These are phyloP conservation scores for Dysphania ambrosioides DNA, from an alignment of 148 eudicot species.

Conservation along the genomic window DNA sequence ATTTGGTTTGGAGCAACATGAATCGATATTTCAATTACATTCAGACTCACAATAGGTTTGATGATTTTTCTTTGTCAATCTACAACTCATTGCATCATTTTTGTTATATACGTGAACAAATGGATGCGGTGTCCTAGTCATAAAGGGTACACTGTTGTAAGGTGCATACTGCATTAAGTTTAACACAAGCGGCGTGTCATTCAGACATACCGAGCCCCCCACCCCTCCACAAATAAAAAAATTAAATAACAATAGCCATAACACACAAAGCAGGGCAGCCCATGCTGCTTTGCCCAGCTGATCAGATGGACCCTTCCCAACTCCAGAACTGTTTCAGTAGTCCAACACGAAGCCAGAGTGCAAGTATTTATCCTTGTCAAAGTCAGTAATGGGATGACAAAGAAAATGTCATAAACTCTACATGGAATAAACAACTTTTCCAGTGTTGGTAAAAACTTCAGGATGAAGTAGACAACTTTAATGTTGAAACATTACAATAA, in stretches of 20 bases:
- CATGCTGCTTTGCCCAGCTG: not conserved
- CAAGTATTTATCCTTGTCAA: not conserved
- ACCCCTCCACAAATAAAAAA: too few relatives aligned
- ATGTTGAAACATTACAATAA: not conserved
- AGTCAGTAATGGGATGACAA: not conserved
- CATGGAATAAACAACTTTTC: not conserved
- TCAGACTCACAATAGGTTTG: not conserved
- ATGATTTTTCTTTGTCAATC: not conserved
- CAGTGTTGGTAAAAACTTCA: not conserved
- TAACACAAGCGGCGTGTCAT: not conserved
- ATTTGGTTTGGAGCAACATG: too few relatives aligned
- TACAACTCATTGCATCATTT: not conserved
- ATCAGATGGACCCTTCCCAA: not conserved
- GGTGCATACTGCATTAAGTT: not conserved
- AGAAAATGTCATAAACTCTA: not conserved
- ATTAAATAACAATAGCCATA: not conserved
- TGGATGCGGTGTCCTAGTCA: not conserved
- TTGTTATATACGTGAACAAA: not conserved
- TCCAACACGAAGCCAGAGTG: not conserved
- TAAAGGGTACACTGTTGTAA: too few relatives aligned
- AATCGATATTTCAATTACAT: not conserved
- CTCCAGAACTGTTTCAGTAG: not conserved
- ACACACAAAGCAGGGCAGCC: not conserved
- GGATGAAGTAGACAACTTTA: not conserved
- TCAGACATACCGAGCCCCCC: too few relatives aligned